Evolutionary conservation across 164 flowering plant species (phyloP).

Genomic region (Magnolia sinica): DNA sequence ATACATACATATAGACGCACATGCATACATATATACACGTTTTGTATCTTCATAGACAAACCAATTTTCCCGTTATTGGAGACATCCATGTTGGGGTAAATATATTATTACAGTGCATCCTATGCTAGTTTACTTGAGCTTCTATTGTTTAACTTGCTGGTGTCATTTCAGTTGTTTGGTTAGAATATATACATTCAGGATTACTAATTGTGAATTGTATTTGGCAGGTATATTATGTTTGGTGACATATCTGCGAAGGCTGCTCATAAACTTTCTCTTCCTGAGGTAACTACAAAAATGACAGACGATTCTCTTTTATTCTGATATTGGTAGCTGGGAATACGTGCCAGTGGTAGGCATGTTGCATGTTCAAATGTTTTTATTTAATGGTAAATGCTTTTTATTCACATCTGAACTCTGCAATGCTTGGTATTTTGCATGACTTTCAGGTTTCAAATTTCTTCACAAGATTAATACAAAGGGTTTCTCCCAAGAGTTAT

Average conservation of each 20-base stretch:
- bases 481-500: conserved; percentile 97
- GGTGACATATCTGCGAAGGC: conserved; percentile 87
- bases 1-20: no score
- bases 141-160: background rate
- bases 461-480: conserved; percentile 78
- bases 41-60: no score
- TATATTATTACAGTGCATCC: background rate
- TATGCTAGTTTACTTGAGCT: background rate
- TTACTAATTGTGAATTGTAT: conserved; percentile 5
- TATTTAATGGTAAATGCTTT: background rate
- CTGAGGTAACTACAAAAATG: conserved; percentile 46
- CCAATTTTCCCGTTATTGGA: no score
- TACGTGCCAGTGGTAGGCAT: background rate
- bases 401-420: conserved; percentile 1
- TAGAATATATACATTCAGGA: background rate
- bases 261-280: conserved; percentile 75
- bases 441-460: conserved; percentile 72
- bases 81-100: background rate
- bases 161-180: background rate
- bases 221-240: conserved; percentile 75
- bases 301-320: background rate
- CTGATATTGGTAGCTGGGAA: background rate
- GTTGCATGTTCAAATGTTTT: background rate
- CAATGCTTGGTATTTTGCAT: conserved; percentile 3
- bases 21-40: no score